Percentiles rank a stretch among this genome's conserved stretches.
phyloP scores from a whole-genome alignment of 225 moss, liverwort and hornwort species.

The Anthoceros angustus region DNA sequence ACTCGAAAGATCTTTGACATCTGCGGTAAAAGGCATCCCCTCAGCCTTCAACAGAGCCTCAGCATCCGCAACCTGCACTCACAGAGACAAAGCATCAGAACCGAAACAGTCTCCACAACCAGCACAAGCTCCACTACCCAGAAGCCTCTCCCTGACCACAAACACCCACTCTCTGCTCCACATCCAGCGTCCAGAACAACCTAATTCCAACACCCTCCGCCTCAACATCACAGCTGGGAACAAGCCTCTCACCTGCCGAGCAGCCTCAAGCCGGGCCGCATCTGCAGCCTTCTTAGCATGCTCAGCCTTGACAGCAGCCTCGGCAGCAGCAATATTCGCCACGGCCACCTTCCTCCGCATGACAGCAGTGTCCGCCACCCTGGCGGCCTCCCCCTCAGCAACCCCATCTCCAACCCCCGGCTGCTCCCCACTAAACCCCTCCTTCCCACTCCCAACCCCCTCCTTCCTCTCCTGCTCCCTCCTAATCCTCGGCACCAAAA shows the following conservation, averaged over 20 bases:
- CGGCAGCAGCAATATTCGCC: conserved; percentile 25
- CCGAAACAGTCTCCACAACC: too few species aligned
- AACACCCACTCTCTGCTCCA: background rate
- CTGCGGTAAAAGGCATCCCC: conserved; percentile 20
- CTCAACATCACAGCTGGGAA: background rate
- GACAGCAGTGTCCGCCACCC: conserved; percentile 32
- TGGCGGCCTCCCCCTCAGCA: conserved; percentile 8
- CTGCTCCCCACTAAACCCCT: conserved; percentile 18
- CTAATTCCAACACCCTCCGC: background rate
- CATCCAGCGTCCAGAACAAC: background rate
- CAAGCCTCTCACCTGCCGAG: conserved; percentile 35
- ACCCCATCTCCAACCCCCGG: conserved; percentile 6
- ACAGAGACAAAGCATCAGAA: conserved; percentile 4
- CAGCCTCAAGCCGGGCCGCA: conserved; percentile 30
- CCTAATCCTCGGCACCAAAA: conserved; percentile 54
- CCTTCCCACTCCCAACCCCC: conserved; percentile 39
- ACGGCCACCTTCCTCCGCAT: conserved; percentile 51
- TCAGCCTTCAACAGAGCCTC: conserved; percentile 30
- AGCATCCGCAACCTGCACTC: conserved; percentile 38
- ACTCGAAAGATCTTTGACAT: conserved; percentile 19
- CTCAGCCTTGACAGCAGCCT: conserved; percentile 27
- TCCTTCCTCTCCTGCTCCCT: conserved; percentile 33
- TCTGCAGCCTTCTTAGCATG: conserved; percentile 29
- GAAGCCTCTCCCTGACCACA: too few species aligned
- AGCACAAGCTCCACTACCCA: too few species aligned